phyloP scores from a whole-genome alignment of 1,284 basidiomycete genomes.

The Papiliotrema terrestris region DNA sequence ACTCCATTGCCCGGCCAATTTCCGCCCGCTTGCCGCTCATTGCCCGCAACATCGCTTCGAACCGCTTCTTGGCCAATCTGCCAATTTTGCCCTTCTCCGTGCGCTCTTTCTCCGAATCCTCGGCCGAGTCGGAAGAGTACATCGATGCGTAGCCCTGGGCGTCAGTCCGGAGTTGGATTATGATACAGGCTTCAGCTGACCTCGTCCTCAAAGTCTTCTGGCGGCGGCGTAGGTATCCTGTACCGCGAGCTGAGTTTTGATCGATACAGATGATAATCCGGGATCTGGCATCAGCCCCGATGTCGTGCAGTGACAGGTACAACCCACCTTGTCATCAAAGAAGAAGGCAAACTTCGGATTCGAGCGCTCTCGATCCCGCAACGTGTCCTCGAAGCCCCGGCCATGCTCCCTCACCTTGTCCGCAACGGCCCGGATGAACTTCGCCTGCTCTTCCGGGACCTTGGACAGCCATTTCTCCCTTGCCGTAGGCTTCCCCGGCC shows the following conservation, averaged over 20 bases:
- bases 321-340: constrained; percentile 61
- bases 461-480: constrained; percentile 47
- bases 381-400: constrained; percentile 65
- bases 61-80: constrained; percentile 69
- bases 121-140: constrained; percentile 91
- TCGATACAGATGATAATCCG: constrained; percentile 74
- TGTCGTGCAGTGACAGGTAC: background rate
- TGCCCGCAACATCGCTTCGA: constrained; percentile 83
- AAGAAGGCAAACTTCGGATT: constrained; percentile 83
- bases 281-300: constrained; percentile 57
- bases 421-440: constrained; percentile 79
- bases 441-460: constrained; percentile 69
- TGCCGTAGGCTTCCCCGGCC: constrained; percentile 7
- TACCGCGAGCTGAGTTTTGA: constrained; percentile 67
- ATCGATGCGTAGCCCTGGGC: constrained; percentile 79
- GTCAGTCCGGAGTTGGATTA: background rate
- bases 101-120: constrained; percentile 84
- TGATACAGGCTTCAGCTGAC: constrained; percentile 48
- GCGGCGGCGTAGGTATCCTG: constrained; percentile 52
- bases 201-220: constrained; percentile 77
- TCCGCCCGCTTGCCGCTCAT: constrained; percentile 83
- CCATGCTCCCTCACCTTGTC: constrained; percentile 79
- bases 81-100: constrained; percentile 69
- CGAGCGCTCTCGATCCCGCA: constrained; percentile 69
- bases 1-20: constrained; percentile 90